A percentile compares a stretch with the other conserved stretches of the same genome.
Conservation (phyloP, 768 basidiomycete genomes). For the Agaricus subrufescens region DNA sequence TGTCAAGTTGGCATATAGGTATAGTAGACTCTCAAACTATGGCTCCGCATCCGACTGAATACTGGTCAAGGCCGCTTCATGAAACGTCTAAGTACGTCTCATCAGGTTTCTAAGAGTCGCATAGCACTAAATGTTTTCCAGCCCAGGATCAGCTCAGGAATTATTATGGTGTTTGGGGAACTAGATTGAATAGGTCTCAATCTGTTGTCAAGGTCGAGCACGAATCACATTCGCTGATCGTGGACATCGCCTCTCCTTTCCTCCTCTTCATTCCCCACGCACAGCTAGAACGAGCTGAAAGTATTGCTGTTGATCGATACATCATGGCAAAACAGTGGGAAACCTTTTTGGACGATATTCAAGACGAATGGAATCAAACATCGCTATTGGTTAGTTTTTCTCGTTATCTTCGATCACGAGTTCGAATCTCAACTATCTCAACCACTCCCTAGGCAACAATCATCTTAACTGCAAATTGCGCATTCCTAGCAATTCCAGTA, state of each 20-base stretch:
- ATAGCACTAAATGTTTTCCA: neutral
- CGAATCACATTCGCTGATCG: neutral
- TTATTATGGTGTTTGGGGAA: slow-evolving; percentile 1
- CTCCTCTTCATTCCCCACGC: slow-evolving; percentile 3
- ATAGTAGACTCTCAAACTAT: no score
- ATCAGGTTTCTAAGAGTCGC: neutral
- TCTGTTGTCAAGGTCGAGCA: neutral
- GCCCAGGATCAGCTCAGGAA: slow-evolving; percentile 1
- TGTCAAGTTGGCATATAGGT: no score
- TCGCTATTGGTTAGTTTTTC: neutral
- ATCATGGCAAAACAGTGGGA: neutral
- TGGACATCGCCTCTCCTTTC: neutral
- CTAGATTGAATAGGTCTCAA: neutral
- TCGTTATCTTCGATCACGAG: no score
- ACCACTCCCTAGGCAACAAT: slow-evolving; percentile 2
- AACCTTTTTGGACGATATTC: slow-evolving; percentile 1
- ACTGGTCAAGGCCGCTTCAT: slow-evolving; percentile 1
- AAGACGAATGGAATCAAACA: slow-evolving; percentile 6
- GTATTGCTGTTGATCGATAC: neutral
- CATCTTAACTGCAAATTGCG: slow-evolving; percentile 6
- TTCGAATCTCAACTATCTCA: neutral
- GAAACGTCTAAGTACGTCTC: neutral
- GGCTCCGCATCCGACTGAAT: no score
- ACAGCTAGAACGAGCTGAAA: neutral
- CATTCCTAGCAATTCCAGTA: slow-evolving; percentile 7